These are phyloP conservation scores for Gleditsia sinensis DNA, from an alignment of 306 rosid species.

Conservation along the genomic window DNA sequence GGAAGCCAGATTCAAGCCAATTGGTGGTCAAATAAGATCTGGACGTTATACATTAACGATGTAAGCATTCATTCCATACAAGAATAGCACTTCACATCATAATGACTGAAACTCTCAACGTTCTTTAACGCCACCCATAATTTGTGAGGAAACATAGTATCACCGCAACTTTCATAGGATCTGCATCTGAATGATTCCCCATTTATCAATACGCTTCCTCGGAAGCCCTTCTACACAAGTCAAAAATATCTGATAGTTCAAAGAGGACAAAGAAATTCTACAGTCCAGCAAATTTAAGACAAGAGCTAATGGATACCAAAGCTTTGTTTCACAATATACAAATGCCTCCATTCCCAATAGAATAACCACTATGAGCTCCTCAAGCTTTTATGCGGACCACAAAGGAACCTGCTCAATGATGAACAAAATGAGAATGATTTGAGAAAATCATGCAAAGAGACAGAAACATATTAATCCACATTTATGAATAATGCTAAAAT, in stretches of 20 bases:
- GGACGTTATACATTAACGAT: background rate
- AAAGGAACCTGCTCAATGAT: slow-evolving; percentile 74
- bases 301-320: slow-evolving; percentile 20
- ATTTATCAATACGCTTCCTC: slow-evolving; percentile 18
- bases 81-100: slow-evolving; percentile 1
- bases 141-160: background rate
- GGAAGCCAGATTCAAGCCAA: background rate
- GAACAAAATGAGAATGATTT: slow-evolving; percentile 10
- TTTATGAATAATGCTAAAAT: background rate
- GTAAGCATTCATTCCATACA: slow-evolving; percentile 34
- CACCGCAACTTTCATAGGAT: slow-evolving; percentile 19
- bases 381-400: slow-evolving; percentile 89
- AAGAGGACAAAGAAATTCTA: no score
- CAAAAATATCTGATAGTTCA: no score
- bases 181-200: slow-evolving; percentile 25
- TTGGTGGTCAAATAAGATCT: slow-evolving; percentile 7
- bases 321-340: slow-evolving; percentile 28
- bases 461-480: background rate
- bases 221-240: slow-evolving; percentile 33
- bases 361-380: slow-evolving; percentile 32
- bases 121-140: slow-evolving; percentile 25
- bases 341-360: slow-evolving; percentile 27
- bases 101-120: slow-evolving; percentile 16
- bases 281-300: slow-evolving; percentile 23
- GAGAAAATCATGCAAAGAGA: slow-evolving; percentile 17